Evolutionary conservation across 345 rosid species (phyloP).

Genomic region (Isatis tinctoria): DNA sequence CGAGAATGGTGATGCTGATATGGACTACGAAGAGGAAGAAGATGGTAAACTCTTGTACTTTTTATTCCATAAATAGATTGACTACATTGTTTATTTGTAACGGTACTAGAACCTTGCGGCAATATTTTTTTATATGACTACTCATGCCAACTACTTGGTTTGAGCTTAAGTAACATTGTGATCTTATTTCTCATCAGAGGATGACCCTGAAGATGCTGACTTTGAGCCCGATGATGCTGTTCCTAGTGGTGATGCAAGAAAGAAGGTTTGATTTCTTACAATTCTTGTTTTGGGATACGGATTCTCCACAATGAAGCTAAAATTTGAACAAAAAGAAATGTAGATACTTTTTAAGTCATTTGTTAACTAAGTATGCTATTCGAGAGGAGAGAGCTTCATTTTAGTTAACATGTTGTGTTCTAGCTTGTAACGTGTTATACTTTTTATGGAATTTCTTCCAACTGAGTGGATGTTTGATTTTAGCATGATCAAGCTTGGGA

Average conservation of each 20-base stretch:
- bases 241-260: constrained; percentile 35
- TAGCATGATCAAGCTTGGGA: constrained; percentile 73
- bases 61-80: constrained; percentile 10
- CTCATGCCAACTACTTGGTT: background rate
- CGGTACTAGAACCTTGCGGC: background rate
- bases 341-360: background rate
- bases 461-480: constrained; percentile 12
- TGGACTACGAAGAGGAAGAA: constrained; percentile 79
- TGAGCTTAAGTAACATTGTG: constrained; percentile 21
- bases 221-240: constrained; percentile 79
- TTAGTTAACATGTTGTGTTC: background rate
- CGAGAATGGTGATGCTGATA: constrained; percentile 55
- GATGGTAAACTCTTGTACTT: constrained; percentile 60
- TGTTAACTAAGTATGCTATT: background rate
- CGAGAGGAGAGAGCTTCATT: background rate
- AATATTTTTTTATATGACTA: background rate
- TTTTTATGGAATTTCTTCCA: constrained; percentile 14
- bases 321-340: constrained; percentile 7
- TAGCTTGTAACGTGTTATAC: constrained; percentile 11
- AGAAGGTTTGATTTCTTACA: constrained; percentile 50
- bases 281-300: constrained; percentile 6
- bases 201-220: constrained; percentile 98
- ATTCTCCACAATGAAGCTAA: background rate
- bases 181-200: constrained; percentile 57
- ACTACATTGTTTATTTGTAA: background rate